Evolutionary conservation across 306 rosid genomes (phyloP), one percentile per base, ranked within the genome.

Genomic region (Carpinus viminea): DNA sequence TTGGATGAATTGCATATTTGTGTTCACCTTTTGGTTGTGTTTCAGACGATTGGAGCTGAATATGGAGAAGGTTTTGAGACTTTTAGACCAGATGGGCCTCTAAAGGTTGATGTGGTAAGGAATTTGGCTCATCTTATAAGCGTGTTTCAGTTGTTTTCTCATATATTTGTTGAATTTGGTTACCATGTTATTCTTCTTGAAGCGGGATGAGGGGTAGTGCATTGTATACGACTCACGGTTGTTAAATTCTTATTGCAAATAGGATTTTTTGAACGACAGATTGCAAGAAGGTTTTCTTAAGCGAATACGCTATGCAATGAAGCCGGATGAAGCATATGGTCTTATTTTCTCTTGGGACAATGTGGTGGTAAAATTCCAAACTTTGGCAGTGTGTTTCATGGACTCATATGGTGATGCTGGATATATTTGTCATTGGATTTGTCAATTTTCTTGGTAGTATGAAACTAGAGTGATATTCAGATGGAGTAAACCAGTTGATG

Each of bases 51-150:
- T 83, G 99, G 99, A 81, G 99, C 99, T 79, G 99, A 96, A 86
- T 96, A 96, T 83, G 99, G 99, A 76, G 99, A 96, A 86, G 99
- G 96, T 60, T 96, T 96, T 83, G 99, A 93, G 79, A 91, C 98
- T 83, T 96, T 96, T 81, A 87, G 99, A 84, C 81, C 88, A 7
- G 99, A 96, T 83, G 98, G 99, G 68, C 99, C 91, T 28, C 75
- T 96, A 41, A 91, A 96, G 87, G 90, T 96, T 78, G 99, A 96
- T 70, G 99, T 96, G 90, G 99, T 96, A 84, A 85, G 92, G 74
- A 76, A n/a, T 71, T 86, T 41, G 41, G 56, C 21, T 60, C 10
- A 16, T 72, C 54, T 70, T 5, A 41, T 56, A 18, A 12, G 20
- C 17, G 8, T 41, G 16, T 16, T 43, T 76, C 72, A 54, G 15